Conservation (phyloP, 2,329 filamentous ascomycete species). For the Lithohypha guttulata region DNA sequence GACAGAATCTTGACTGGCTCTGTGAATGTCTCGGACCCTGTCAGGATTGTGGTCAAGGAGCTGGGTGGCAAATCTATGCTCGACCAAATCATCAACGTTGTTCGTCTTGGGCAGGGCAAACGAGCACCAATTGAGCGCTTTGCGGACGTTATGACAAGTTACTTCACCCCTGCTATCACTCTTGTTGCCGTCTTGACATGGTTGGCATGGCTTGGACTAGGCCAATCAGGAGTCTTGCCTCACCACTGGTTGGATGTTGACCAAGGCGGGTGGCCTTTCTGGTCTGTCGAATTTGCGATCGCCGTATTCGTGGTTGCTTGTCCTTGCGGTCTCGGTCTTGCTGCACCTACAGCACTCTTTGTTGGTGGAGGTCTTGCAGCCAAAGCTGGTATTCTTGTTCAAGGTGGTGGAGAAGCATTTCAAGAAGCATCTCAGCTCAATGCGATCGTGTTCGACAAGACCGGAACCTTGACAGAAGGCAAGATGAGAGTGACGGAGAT, state of each 20-base stretch:
- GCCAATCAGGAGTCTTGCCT: constrained; percentile 33
- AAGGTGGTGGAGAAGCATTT: constrained; percentile 76
- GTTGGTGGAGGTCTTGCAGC: constrained; percentile 72
- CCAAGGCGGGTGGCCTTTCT: constrained; percentile 42
- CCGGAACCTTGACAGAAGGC: constrained; percentile 66
- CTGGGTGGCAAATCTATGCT: constrained; percentile 40
- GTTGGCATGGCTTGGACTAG: constrained; percentile 37
- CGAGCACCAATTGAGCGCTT: constrained; percentile 39
- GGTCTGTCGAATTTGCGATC: constrained; percentile 57
- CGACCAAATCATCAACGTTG: constrained; percentile 39
- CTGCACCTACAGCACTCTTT: constrained; percentile 79
- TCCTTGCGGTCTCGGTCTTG: constrained; percentile 71
- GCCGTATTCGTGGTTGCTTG: constrained; percentile 80
- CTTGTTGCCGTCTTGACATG: constrained; percentile 38
- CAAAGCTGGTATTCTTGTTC: constrained; percentile 67
- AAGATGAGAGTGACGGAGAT: constrained; percentile 46
- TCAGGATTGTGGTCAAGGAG: constrained; percentile 34
- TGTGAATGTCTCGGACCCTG: constrained; percentile 37
- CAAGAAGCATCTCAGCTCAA: constrained; percentile 71
- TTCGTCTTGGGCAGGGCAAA: constrained; percentile 40
- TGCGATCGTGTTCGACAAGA: constrained; percentile 81
- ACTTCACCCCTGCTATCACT: constrained; percentile 41
- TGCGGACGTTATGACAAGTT: constrained; percentile 38
- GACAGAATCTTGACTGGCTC: constrained; percentile 38
- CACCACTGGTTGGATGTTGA: constrained; percentile 41